Conservation (phyloP, 225 moss, liverwort and hornwort genomes). For the Anthoceros angustus region DNA sequence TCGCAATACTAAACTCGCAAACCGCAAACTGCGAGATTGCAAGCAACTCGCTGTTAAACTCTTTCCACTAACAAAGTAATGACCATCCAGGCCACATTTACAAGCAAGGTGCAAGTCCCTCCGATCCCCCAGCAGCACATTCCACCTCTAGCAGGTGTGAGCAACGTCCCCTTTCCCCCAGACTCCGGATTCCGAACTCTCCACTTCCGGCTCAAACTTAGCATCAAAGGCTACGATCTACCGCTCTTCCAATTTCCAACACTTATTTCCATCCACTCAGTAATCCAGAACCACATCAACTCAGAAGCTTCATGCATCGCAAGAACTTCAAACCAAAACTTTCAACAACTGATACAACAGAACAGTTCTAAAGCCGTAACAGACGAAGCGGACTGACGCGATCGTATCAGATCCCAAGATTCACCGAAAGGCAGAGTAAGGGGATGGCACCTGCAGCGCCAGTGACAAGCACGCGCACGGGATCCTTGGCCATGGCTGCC, state of each 20-base stretch:
- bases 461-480: constrained; percentile 88
- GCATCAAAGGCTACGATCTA: no score
- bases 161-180: no score
- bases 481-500: constrained; percentile 53
- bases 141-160: no score
- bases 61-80: neutral
- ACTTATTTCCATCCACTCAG: no score
- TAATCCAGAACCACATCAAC: neutral
- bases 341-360: neutral
- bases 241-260: no score
- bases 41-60: neutral
- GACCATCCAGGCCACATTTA: neutral
- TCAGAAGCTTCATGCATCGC: neutral
- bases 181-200: no score
- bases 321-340: neutral
- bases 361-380: neutral
- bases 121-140: neutral
- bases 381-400: no score
- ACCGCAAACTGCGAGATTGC: no score
- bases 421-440: neutral
- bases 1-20: neutral
- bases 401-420: no score
- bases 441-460: constrained; percentile 64
- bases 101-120: neutral
- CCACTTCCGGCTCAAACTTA: no score